phyloP scores from a whole-genome alignment of 2,329 filamentous ascomycete genomes.

The Emergomyces pasteurianus region DNA sequence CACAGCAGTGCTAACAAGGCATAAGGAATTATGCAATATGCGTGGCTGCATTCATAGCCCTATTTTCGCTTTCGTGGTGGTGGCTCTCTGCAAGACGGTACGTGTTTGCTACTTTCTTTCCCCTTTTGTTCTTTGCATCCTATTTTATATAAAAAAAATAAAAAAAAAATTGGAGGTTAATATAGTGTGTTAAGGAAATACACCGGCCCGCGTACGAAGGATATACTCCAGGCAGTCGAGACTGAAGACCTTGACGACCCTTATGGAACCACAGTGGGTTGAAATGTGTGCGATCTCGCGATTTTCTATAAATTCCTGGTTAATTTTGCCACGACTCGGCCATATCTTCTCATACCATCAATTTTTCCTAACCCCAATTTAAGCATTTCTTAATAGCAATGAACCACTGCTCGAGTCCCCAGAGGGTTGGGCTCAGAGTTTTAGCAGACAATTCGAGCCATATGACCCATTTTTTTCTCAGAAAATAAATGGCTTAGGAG shows the following conservation, averaged over 20 bases:
- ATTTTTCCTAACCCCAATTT: neutral
- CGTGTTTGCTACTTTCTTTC: slow-evolving; percentile 4
- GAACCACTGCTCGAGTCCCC: neutral
- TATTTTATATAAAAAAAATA: neutral
- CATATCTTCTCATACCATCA: neutral
- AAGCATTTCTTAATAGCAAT: neutral
- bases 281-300: slow-evolving; percentile 3
- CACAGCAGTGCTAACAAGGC: slow-evolving; percentile 1
- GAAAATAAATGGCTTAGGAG: neutral
- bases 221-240: slow-evolving; percentile 30
- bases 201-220: slow-evolving; percentile 46
- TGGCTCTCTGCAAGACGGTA: slow-evolving; percentile 30
- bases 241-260: slow-evolving; percentile 19
- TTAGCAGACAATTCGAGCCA: neutral
- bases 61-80: slow-evolving; percentile 42
- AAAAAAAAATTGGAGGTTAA: neutral
- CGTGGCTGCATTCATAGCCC: slow-evolving; percentile 34
- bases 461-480: neutral
- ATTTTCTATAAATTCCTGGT: neutral
- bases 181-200: slow-evolving; percentile 37
- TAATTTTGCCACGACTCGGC: neutral
- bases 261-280: slow-evolving; percentile 1
- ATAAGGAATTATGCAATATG: slow-evolving; percentile 39
- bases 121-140: neutral
- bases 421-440: neutral